Evolutionary conservation across 2,329 filamentous ascomycete genomes (phyloP).

Genomic region (Pseudogymnoascus sp.): DNA sequence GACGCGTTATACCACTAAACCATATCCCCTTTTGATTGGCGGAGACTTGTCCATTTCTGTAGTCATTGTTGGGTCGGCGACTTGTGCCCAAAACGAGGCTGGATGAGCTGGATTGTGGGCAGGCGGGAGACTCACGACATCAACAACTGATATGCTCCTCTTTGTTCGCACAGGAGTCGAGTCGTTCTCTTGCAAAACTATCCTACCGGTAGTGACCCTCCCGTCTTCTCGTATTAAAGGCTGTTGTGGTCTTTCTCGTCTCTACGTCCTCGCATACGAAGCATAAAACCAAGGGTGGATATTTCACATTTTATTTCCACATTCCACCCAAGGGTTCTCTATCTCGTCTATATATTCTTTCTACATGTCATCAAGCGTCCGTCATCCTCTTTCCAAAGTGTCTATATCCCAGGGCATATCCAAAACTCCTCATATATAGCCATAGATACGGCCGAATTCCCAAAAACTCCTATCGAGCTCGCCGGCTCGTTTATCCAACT

Average conservation of each 20-base stretch:
- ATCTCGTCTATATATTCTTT: not conserved
- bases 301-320: not conserved
- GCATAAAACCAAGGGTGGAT: not conserved
- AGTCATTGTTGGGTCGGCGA: not conserved
- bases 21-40: slow-evolving; percentile 8
- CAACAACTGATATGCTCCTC: too few relatives aligned
- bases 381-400: not conserved
- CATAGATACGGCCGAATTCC: not conserved
- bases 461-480: not conserved
- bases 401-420: not conserved
- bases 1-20: slow-evolving; percentile 8
- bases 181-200: too few relatives aligned
- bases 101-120: not conserved
- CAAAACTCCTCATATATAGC: not conserved
- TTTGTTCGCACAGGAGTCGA: too few relatives aligned
- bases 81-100: not conserved
- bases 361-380: not conserved
- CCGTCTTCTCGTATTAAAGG: not conserved
- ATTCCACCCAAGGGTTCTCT: not conserved
- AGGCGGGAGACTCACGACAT: not conserved
- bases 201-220: not conserved
- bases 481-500: not conserved
- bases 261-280: not conserved
- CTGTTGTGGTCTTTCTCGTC: not conserved
- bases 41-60: not conserved